Evolutionary conservation across 768 basidiomycete genomes (phyloP).

Genomic region (Pleurotus eryngii): DNA sequence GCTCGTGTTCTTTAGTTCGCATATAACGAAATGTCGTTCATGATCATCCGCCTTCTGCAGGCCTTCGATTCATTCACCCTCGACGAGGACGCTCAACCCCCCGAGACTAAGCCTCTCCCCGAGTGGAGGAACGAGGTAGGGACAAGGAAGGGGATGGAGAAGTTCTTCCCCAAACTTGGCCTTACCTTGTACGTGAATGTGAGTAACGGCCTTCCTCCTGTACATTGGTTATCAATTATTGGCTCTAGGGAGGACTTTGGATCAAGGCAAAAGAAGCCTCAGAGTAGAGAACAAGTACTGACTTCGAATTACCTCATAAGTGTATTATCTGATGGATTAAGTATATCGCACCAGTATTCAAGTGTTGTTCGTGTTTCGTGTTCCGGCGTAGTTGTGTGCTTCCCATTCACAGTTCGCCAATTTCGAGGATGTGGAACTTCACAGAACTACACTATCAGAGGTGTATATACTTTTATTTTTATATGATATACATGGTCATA

Average conservation of each 20-base stretch:
- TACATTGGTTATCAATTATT: not conserved
- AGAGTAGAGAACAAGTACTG: not conserved
- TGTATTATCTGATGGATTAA: not conserved
- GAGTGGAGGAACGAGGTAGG: constrained; percentile 44
- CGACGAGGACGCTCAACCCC: constrained; percentile 42
- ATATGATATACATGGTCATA: too few relatives aligned
- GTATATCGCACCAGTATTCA: not conserved
- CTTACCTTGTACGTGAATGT: constrained; percentile 54
- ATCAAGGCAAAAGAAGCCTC: constrained; percentile 40
- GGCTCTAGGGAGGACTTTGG: constrained; percentile 51
- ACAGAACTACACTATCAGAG: too few relatives aligned
- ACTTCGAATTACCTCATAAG: too few relatives aligned
- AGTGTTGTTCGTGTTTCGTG: too few relatives aligned
- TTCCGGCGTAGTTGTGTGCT: too few relatives aligned
- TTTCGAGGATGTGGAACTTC: too few relatives aligned
- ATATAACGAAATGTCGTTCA: constrained; percentile 48
- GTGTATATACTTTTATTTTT: too few relatives aligned
- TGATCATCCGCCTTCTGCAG: constrained; percentile 62
- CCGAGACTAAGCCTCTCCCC: constrained; percentile 40
- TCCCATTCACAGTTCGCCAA: too few relatives aligned
- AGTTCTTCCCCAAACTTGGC: constrained; percentile 48
- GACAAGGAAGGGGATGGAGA: constrained; percentile 44
- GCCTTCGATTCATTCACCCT: constrained; percentile 47
- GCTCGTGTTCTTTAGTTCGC: constrained; percentile 16
- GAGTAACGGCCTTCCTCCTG: constrained; percentile 12